A percentile compares a stretch with the other conserved stretches of the same genome.
These are phyloP conservation scores for Ambrosiella beaveri DNA, from an alignment of 2,329 filamentous ascomycete genomes.

Conservation along the genomic window DNA sequence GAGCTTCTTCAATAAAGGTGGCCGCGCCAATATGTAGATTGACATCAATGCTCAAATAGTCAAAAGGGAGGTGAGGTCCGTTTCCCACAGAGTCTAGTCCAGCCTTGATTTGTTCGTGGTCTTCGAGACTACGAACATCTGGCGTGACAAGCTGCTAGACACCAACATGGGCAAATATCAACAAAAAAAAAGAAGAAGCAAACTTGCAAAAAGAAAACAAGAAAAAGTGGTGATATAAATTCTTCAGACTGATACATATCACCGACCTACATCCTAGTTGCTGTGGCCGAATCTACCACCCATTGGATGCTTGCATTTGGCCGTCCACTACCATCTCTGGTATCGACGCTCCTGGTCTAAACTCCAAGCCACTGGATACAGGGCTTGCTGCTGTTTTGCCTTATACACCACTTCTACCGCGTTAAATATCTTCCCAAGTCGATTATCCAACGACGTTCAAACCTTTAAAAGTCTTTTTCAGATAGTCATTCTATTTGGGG, in stretches of 20 bases:
- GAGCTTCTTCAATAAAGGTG: neutral
- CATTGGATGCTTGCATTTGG: too few relatives aligned
- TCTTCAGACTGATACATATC: neutral
- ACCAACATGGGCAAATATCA: neutral
- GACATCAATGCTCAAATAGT: neutral
- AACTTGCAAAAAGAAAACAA: too few relatives aligned
- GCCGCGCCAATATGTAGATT: neutral
- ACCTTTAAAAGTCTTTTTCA: too few relatives aligned
- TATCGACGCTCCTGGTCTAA: neutral
- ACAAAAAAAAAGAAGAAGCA: neutral
- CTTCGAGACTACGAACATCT: neutral
- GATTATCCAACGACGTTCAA: too few relatives aligned
- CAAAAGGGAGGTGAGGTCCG: conserved; percentile 1
- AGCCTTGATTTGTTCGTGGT: neutral
- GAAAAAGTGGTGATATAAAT: too few relatives aligned
- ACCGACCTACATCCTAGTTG: neutral
- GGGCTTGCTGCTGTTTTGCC: neutral
- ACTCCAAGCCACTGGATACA: neutral
- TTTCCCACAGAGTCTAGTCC: neutral
- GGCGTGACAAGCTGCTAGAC: neutral
- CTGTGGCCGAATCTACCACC: neutral
- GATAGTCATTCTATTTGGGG: too few relatives aligned
- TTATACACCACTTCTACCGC: neutral
- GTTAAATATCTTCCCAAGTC: neutral
- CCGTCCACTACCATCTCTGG: neutral